A percentile compares a stretch with the other conserved stretches of the same genome.
phyloP scores from a whole-genome alignment of 305 asterid genomes.

The Ilex paraguariensis region DNA sequence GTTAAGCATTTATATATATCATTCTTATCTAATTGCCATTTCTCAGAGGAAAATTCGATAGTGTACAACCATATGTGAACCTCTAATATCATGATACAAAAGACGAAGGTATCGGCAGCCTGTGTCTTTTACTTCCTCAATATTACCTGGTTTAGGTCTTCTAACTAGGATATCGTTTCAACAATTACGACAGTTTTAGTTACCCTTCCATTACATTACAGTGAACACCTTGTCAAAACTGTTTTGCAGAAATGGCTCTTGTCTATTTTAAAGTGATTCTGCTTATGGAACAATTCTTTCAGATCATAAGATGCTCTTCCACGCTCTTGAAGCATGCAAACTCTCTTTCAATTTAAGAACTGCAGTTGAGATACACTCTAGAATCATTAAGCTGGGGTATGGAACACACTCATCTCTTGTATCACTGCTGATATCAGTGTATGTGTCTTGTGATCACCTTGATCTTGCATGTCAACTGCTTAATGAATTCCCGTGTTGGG shows the following conservation, averaged over 20 bases:
- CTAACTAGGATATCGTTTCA: no score
- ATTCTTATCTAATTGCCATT: no score
- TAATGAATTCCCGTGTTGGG: conserved; percentile 21
- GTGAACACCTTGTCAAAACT: not conserved
- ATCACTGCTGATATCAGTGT: conserved; percentile 39
- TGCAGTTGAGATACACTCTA: conserved; percentile 39
- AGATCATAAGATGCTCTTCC: conserved; percentile 40
- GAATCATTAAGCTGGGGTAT: conserved; percentile 53
- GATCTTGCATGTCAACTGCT: conserved; percentile 42
- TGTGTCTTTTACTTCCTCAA: no score
- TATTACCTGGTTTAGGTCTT: no score
- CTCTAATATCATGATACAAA: no score
- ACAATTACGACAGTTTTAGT: not conserved
- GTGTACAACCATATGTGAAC: no score
- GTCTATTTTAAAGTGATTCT: conserved; percentile 9
- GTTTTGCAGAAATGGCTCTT: not conserved
- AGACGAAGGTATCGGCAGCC: no score
- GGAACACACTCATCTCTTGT: conserved; percentile 31
- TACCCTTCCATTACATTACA: not conserved
- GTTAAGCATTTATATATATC: no score
- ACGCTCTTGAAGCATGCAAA: conserved; percentile 56
- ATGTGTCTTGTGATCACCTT: conserved; percentile 37
- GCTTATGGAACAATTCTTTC: conserved; percentile 14
- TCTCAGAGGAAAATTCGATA: no score
- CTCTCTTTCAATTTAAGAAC: conserved; percentile 26